Evolutionary conservation across 305 asterid species (phyloP), one percentile per base, ranked within the genome.

Genomic region (Fraxinus nigra): DNA sequence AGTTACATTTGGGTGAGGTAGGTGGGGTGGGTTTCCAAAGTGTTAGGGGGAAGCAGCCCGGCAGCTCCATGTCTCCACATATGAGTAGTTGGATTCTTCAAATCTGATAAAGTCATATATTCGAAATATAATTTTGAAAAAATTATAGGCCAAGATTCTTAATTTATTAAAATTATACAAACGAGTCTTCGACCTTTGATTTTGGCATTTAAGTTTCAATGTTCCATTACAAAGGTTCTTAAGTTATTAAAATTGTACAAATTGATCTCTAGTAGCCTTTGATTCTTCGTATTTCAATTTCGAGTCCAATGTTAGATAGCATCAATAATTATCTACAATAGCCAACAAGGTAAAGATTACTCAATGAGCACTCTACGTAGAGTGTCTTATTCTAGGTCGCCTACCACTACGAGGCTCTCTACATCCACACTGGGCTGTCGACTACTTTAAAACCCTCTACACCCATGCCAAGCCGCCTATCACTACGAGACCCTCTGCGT

Each of bases 21-120:
- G 30, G 70, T 59, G 82, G 54, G 80, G 65, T 43, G 74, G 78
- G 77, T 77, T 84, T 83, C 87, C 86, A 83, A 86, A 85, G 83
- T 81, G 40, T 78, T 86, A 56, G 65, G 85, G 89, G 87, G 51
- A 77, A 78, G 75, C 78, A 67, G 10, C 65, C 11, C n/a, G 22
- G 56, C 89, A 86, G 87, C 87, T 78, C 87, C 87, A 85, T 86
- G 85, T 86, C 85, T 75, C 89, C 85, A 82, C 89, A 6, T 56
- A 56, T n/a, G 65, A 54, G 61, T 48, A 16, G 61, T 48, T 48
- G 61, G 61, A 48, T 48, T 48, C 20, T 1, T 48, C 61, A 4
- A 14, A 16, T 48, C 7, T 48, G 61, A 48, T 48, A 14, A 48
- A 8, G 65, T 54, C 65, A n/a, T 54, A n/a, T n/a, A 51, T 51